Conservation (phyloP, 306 rosid genomes). For the Prunus armeniaca region DNA sequence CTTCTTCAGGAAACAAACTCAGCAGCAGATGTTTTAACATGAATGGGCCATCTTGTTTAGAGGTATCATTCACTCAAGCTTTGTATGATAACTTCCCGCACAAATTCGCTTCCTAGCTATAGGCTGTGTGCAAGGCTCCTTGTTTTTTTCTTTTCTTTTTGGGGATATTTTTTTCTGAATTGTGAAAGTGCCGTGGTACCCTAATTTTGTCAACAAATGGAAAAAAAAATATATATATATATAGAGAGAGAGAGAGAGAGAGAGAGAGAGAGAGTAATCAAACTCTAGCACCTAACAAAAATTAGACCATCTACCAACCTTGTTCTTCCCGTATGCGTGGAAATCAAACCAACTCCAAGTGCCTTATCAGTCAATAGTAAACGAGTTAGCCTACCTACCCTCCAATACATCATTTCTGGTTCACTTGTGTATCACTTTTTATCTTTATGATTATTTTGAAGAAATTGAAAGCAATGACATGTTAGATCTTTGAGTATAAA, state of each 20-base stretch:
- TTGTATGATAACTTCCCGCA: too few species aligned
- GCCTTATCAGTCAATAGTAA: background rate
- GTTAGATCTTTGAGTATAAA: background rate
- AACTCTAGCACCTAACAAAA: background rate
- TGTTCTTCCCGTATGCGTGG: background rate
- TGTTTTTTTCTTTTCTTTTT: too few species aligned
- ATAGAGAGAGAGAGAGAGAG: too few species aligned
- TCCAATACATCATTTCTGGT: background rate
- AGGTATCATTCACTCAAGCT: too few species aligned
- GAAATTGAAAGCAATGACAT: constrained; percentile 17
- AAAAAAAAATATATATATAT: background rate
- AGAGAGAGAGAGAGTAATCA: too few species aligned
- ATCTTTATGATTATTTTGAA: constrained; percentile 8
- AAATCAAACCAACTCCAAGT: constrained; percentile 18
- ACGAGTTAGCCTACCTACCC: constrained; percentile 12
- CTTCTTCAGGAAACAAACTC: too few species aligned
- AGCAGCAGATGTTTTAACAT: too few species aligned
- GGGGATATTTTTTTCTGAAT: too few species aligned
- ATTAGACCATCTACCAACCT: constrained; percentile 7
- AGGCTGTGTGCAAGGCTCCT: too few species aligned
- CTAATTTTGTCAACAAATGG: background rate
- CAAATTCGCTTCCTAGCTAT: too few species aligned
- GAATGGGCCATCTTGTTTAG: too few species aligned
- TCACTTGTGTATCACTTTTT: background rate
- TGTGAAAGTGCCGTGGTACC: too few species aligned